Percentiles rank a stretch among this genome's conserved stretches.
Conservation (phyloP, 768 basidiomycete species). For the Butyriboletus loyo region DNA sequence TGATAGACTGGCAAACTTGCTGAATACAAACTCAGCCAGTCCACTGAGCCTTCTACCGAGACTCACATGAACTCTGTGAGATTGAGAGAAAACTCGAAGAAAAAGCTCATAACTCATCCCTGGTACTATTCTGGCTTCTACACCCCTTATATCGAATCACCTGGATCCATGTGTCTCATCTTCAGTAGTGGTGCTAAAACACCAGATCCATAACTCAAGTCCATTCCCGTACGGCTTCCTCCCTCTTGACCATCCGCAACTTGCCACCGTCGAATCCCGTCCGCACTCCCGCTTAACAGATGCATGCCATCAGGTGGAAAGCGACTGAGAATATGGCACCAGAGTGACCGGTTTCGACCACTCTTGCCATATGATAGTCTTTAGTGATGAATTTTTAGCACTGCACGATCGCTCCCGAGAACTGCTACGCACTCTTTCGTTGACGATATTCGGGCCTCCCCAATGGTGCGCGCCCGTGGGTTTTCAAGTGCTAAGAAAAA, state of each 20-base stretch:
- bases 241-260: not conserved
- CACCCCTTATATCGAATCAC: not conserved
- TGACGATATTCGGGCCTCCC: not conserved
- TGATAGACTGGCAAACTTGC: no score
- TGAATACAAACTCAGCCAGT: no score
- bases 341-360: not conserved
- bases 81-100: not conserved
- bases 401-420: no score
- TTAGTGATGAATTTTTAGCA: not conserved
- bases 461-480: not conserved
- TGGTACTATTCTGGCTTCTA: no score
- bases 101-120: not conserved
- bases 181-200: no score
- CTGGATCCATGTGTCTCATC: not conserved
- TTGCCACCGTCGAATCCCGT: not conserved
- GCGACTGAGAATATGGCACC: not conserved
- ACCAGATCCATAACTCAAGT: no score
- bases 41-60: no score
- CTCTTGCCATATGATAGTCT: not conserved
- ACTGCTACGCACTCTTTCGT: not conserved
- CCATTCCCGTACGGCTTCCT: not conserved
- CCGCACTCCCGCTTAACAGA: not conserved
- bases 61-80: not conserved
- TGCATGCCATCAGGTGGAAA: not conserved
- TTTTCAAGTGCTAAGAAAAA: not conserved